Base-by-base conservation (phyloP, 2,329 filamentous ascomycete species). In the Anisogramma anomala region DNA sequence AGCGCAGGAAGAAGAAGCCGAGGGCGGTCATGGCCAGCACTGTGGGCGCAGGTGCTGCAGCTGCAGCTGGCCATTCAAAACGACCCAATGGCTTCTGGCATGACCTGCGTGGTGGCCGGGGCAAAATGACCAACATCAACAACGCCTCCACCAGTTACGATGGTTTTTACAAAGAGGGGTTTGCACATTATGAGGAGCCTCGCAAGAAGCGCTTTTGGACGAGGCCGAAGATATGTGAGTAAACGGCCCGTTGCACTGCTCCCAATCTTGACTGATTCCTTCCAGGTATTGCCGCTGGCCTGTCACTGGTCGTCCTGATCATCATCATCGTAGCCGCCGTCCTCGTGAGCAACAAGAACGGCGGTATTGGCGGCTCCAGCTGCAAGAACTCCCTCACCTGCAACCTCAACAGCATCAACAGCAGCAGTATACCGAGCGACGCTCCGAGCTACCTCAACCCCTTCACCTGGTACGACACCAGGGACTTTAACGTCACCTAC, bases 401-500 rank as follows among this genome's bases (percentile, higher is more conserved):
- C 14, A 68, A 65, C 42, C 60, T 84, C 3, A 59, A 67, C 46
- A 67, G 67, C 18, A 65, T 77, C 40, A 68, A 71, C 39, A 65
- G 68, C 19, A 63, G 65, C 49, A 71, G 68, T 43, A 74, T 84
- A 36, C 83, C 83, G 3, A 45, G 62, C 65, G 42, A 69, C 69
- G 47, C 87, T 77, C 53, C 78, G 75, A 58, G 85, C 79, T 80
- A 83, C 48, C 69, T 94, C 15, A 88, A 98, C 55, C 91, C 91
- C 0, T 94, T 86, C 59, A 79, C 81, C 2, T 98, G 91, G 91
- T 82, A 83, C 50, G 82, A 93, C 52, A 95, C 88, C 0, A 73
- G 70, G 0, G 86, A 88, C 54, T 94, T 96, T 67, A 98, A 98
- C 57, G 73, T 89, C 47, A 96, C 91, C 0, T 98, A 93, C 58